These are phyloP conservation scores for Roridomyces roridus DNA, from an alignment of 768 basidiomycete genomes.

Conservation along the genomic window DNA sequence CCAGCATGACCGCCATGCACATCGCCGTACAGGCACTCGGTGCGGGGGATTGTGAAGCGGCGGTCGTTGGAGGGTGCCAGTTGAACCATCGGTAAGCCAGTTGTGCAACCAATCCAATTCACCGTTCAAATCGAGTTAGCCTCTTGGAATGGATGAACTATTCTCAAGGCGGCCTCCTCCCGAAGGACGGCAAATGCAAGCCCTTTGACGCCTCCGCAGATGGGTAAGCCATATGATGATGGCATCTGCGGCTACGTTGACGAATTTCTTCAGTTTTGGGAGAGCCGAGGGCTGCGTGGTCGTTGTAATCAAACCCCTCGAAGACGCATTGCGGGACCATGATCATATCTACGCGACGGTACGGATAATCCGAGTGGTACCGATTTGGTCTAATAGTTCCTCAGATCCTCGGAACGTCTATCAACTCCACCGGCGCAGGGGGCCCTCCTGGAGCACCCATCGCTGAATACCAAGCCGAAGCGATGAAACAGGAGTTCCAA, in stretches of 20 bases:
- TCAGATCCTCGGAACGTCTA: slow-evolving; percentile 40
- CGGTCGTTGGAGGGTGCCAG: slow-evolving; percentile 40
- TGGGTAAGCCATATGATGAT: slow-evolving; percentile 30
- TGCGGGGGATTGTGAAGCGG: slow-evolving; percentile 42
- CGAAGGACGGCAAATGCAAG: slow-evolving; percentile 41
- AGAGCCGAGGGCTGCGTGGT: no score
- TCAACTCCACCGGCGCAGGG: slow-evolving; percentile 34
- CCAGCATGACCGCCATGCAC: slow-evolving; percentile 43
- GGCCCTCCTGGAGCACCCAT: slow-evolving; percentile 38
- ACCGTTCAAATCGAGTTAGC: no score
- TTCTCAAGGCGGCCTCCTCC: slow-evolving; percentile 29
- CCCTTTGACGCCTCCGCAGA: slow-evolving; percentile 40
- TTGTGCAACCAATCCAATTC: no score
- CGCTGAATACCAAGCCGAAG: slow-evolving; percentile 35
- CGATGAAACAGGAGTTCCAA: slow-evolving; percentile 36
- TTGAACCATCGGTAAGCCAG: slow-evolving; percentile 31
- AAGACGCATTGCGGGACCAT: no score
- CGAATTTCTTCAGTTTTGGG: no score
- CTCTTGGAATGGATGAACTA: slow-evolving; percentile 30
- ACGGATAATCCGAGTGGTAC: no score
- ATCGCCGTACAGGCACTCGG: slow-evolving; percentile 41
- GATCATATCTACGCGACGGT: slow-evolving; percentile 39
- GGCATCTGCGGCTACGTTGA: no score
- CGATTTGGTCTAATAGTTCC: not conserved
- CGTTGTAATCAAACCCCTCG: no score